phyloP scores from a whole-genome alignment of 805 yeast genomes.

The Ogataea minuta region DNA sequence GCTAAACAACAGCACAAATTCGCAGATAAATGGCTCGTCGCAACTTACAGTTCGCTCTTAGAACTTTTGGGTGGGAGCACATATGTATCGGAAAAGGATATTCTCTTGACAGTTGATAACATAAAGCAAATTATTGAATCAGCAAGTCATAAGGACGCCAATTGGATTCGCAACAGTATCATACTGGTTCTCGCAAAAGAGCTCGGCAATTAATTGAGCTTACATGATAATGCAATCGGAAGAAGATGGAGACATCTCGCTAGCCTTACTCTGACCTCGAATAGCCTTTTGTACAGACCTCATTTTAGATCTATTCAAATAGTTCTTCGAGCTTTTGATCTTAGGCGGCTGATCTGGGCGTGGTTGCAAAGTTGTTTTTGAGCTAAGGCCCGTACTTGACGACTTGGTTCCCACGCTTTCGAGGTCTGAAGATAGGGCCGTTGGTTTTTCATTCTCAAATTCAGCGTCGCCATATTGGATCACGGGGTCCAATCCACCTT shows the following conservation, averaged over 20 bases:
- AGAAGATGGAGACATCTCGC: not conserved
- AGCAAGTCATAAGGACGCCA: conserved; percentile 1
- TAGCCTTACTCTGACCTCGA: not conserved
- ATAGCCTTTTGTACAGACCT: not conserved
- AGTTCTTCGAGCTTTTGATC: not conserved
- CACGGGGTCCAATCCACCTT: conserved; percentile 56
- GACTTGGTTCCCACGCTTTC: conserved; percentile 1
- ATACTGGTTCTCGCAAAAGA: not conserved
- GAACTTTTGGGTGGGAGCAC: conserved; percentile 6
- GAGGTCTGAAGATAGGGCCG: conserved; percentile 1
- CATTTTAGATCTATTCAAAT: conserved; percentile 3
- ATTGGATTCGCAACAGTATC: conserved; percentile 1
- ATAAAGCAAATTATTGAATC: conserved; percentile 1
- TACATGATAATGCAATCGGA: conserved; percentile 36
- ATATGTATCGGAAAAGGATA: conserved; percentile 2
- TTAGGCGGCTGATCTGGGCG: not conserved
- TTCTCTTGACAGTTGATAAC: conserved; percentile 3
- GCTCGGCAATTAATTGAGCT: not conserved
- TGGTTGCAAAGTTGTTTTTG: conserved; percentile 1
- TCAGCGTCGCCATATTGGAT: conserved; percentile 26
- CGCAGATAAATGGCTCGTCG: conserved; percentile 8
- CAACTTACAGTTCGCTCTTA: conserved; percentile 8
- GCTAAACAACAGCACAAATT: not conserved
- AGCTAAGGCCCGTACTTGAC: not conserved
- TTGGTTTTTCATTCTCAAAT: conserved; percentile 1